These are phyloP conservation scores for Plasmodium knowlesi DNA, from an alignment of 169 alveolate genomes.

Conservation along the genomic window DNA sequence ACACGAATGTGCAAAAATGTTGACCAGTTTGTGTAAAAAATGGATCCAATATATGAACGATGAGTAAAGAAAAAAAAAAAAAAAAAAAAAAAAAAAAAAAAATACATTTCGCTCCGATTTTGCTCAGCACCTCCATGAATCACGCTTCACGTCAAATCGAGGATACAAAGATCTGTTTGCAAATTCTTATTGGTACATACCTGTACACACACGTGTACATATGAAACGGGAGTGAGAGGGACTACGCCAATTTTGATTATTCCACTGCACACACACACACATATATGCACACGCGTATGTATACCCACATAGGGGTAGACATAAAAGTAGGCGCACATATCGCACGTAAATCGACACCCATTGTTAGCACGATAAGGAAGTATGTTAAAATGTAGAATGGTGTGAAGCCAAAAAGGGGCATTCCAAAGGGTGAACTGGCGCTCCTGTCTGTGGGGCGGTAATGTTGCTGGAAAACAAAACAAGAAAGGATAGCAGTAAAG, in stretches of 20 bases:
- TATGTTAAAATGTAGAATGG: background rate
- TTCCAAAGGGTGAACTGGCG: background rate
- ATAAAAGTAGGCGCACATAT: background rate
- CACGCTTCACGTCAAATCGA: background rate
- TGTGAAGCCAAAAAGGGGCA: background rate
- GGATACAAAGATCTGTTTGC: background rate
- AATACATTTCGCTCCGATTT: background rate
- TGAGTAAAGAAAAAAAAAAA: background rate
- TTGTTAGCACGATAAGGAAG: background rate
- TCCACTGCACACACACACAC: background rate
- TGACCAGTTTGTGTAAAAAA: background rate
- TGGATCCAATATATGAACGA: background rate
- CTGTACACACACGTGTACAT: background rate
- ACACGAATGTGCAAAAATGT: conserved; percentile 4
- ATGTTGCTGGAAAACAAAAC: background rate
- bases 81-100: background rate
- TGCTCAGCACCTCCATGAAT: background rate
- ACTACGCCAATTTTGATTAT: background rate
- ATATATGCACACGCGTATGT: background rate
- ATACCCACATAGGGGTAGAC: background rate
- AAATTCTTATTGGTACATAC: background rate
- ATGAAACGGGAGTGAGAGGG: background rate
- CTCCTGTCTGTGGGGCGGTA: background rate
- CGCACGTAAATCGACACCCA: background rate
- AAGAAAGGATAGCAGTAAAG: background rate